Conservation (phyloP, 495 filamentous ascomycete species). For the Aspergillus ostianus region DNA sequence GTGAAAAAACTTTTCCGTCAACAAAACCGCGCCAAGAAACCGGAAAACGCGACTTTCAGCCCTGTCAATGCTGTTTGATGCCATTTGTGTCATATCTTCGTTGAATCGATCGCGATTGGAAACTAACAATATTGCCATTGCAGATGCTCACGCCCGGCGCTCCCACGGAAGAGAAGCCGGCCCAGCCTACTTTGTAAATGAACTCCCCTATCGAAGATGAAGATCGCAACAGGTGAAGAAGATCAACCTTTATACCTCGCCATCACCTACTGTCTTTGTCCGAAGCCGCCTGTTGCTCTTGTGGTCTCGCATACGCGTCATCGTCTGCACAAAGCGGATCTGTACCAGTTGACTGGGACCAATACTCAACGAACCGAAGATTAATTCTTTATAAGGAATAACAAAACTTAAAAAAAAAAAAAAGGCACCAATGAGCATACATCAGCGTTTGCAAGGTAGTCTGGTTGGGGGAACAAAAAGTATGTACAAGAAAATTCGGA, state of each 20-base stretch:
- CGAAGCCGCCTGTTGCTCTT: slow-evolving; percentile 11
- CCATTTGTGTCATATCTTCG: not conserved
- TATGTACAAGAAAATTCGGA: slow-evolving; percentile 1
- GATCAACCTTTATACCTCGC: slow-evolving; percentile 13
- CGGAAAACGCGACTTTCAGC: not conserved
- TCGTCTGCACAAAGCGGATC: slow-evolving; percentile 15
- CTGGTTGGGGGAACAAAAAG: not conserved
- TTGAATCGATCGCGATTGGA: not conserved
- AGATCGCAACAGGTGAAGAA: slow-evolving; percentile 18
- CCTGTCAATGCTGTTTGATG: not conserved
- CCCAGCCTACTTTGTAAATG: slow-evolving; percentile 45
- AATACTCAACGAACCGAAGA: not conserved
- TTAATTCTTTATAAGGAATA: not conserved
- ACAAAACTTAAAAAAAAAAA: not conserved
- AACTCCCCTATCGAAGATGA: slow-evolving; percentile 23
- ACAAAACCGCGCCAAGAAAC: not conserved
- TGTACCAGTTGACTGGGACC: not conserved
- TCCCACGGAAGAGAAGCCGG: slow-evolving; percentile 34
- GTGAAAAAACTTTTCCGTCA: slow-evolving; percentile 14
- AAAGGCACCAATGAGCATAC: not conserved
- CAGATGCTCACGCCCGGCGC: slow-evolving; percentile 50
- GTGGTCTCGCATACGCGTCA: slow-evolving; percentile 1
- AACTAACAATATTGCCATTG: slow-evolving; percentile 16
- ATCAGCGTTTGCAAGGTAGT: not conserved
- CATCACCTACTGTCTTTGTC: slow-evolving; percentile 9